Base-by-base conservation (phyloP, 306 rosid genomes). In the Ormosia emarginata region DNA sequence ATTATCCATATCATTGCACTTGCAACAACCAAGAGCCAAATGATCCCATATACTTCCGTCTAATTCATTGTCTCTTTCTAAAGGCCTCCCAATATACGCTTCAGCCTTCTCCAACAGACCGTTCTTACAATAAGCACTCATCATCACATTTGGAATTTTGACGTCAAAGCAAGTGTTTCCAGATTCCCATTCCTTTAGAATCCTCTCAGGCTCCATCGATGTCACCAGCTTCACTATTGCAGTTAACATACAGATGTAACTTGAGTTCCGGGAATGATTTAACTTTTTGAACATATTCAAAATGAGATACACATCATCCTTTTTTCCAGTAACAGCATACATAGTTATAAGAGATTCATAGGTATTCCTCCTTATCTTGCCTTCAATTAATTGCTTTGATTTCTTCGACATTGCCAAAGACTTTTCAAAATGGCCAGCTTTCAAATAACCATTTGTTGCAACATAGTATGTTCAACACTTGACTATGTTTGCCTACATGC, bases 161-260 rank as follows among this genome's bases (percentile, higher is more conserved):
- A 75, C 14, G 78, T 89, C 91, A 75, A 87, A 84, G 59, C n/a
- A 39, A 9, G 85, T 78, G 24, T 57, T 30, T 14, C 13, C 81
- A n/a, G 85, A 81, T 82, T 91, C 90, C 92, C 91, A 91, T 40
- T 89, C 91, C 84, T 75, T 81, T 64, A 86, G 37, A 57, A 92
- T 84, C 73, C 56, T 75, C 84, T 92, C 93, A 14, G n/a, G 89
- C 90, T 58, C 91, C 90, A n/a, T 86, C 88, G 41, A 88, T 71
- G 85, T 88, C n/a, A n/a, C 81, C 61, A 90, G 87, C 85, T 79
- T 88, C 73, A 78, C 47, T 14, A 90, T 80, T 49, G 93, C 84
- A 12, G 81, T 81, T 55, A 92, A 9, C 74, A 91, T 78, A 50
- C 78, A 75, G 43, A 81, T 61, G 79, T 91, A 92, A 64, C 83